A percentile compares a stretch with the other conserved stretches of the same genome.
phyloP scores from a whole-genome alignment of 495 filamentous ascomycete species.

The Eremomyces bilateralis region DNA sequence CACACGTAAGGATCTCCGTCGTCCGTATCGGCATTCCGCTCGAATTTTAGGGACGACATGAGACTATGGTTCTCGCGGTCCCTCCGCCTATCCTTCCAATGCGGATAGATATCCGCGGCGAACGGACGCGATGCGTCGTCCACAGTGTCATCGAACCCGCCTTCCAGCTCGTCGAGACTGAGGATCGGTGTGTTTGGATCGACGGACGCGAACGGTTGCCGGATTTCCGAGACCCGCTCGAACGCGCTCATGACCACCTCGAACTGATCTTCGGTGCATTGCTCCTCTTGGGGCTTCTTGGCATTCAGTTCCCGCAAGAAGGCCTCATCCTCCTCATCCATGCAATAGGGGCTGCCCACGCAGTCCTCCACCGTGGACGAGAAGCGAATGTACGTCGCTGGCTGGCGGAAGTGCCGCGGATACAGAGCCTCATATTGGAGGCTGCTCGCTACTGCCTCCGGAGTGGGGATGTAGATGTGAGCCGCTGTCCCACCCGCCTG shows the following conservation, averaged over 20 bases:
- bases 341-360: conserved; percentile 68
- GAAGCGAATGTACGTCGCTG: conserved; percentile 88
- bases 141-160: conserved; percentile 51
- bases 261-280: conserved; percentile 73
- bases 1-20: conserved; percentile 95
- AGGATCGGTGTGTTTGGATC: conserved; percentile 56
- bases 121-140: conserved; percentile 42
- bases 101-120: conserved; percentile 70
- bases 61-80: conserved; percentile 42
- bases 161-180: conserved; percentile 57
- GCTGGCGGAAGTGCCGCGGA: conserved; percentile 52
- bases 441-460: conserved; percentile 49
- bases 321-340: conserved; percentile 70
- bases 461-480: conserved; percentile 66
- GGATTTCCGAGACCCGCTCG: conserved; percentile 58
- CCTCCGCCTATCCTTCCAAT: conserved; percentile 63
- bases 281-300: conserved; percentile 37
- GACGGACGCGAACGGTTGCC: conserved; percentile 72
- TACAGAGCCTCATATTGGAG: conserved; percentile 79
- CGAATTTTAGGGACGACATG: conserved; percentile 65
- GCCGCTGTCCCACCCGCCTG: conserved; percentile 44
- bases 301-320: conserved; percentile 70
- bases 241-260: conserved; percentile 90
- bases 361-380: conserved; percentile 95
- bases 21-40: conserved; percentile 79